These are phyloP conservation scores for Amanita polypyramis DNA, from an alignment of 768 basidiomycete genomes.

Conservation along the genomic window DNA sequence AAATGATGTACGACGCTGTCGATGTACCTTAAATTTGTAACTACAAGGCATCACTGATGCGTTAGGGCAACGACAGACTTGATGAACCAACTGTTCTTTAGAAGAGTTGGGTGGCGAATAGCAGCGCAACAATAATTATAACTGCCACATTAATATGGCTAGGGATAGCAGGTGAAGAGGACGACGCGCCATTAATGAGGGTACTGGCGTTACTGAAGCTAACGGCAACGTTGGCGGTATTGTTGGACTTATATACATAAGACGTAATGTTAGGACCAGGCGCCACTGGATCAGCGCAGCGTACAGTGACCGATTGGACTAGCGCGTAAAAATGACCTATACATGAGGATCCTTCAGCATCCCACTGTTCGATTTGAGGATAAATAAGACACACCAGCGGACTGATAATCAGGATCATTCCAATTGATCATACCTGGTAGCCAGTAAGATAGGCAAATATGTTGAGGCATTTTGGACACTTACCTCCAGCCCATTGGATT, in stretches of 20 bases:
- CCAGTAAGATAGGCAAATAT: background rate
- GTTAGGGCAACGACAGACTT: background rate
- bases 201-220: slow-evolving; percentile 49
- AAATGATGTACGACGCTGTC: background rate
- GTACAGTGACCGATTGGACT: slow-evolving; percentile 49
- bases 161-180: slow-evolving; percentile 4
- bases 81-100: background rate
- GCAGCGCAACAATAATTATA: slow-evolving; percentile 15
- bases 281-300: slow-evolving; percentile 43
- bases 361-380: background rate
- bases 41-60: background rate
- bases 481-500: slow-evolving; percentile 67
- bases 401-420: slow-evolving; percentile 63
- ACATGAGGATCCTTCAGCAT: background rate
- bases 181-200: slow-evolving; percentile 36
- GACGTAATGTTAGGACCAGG: slow-evolving; percentile 40
- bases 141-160: slow-evolving; percentile 13
- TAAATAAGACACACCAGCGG: slow-evolving; percentile 36
- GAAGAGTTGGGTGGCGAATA: slow-evolving; percentile 14
- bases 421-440: slow-evolving; percentile 61
- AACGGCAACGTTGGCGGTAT: slow-evolving; percentile 41
- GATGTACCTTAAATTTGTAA: background rate
- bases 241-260: slow-evolving; percentile 54
- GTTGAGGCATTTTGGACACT: background rate
- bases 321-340: slow-evolving; percentile 63